Evolutionary conservation across 2,329 filamentous ascomycete genomes (phyloP).

Genomic region (Neurospora crassa): DNA sequence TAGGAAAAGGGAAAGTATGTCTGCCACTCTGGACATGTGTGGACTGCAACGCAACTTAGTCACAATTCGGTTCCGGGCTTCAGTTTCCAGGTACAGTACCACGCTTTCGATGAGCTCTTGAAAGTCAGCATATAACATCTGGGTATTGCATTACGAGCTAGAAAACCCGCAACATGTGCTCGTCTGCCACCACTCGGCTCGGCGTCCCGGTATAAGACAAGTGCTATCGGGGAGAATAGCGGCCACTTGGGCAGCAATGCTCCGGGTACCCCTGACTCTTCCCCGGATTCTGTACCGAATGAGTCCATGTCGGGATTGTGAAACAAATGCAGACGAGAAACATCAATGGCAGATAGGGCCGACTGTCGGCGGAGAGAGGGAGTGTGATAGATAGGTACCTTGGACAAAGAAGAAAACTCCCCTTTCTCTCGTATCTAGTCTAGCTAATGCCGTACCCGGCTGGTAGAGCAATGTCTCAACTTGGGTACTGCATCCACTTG

Average conservation of each 20-base stretch:
- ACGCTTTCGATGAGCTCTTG: background rate
- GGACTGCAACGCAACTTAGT: background rate
- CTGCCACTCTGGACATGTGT: background rate
- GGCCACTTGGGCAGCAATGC: constrained; percentile 34
- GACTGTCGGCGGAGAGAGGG: background rate
- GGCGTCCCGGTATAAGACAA: background rate
- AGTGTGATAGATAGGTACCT: background rate
- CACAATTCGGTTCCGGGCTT: background rate
- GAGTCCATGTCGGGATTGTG: background rate
- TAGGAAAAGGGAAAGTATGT: background rate
- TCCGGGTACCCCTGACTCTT: constrained; percentile 24
- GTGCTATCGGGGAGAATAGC: constrained; percentile 17
- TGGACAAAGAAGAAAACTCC: background rate
- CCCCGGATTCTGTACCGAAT: constrained; percentile 5
- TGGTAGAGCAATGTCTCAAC: background rate
- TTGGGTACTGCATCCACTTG: background rate
- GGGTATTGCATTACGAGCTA: background rate
- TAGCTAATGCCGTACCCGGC: background rate
- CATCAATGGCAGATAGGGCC: background rate
- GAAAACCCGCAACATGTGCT: background rate
- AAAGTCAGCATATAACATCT: background rate
- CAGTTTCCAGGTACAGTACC: background rate
- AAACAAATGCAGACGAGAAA: background rate
- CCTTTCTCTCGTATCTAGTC: background rate
- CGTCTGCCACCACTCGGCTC: background rate